Evolutionary conservation across 768 basidiomycete genomes (phyloP).

Genomic region (Leccinellum albellum): DNA sequence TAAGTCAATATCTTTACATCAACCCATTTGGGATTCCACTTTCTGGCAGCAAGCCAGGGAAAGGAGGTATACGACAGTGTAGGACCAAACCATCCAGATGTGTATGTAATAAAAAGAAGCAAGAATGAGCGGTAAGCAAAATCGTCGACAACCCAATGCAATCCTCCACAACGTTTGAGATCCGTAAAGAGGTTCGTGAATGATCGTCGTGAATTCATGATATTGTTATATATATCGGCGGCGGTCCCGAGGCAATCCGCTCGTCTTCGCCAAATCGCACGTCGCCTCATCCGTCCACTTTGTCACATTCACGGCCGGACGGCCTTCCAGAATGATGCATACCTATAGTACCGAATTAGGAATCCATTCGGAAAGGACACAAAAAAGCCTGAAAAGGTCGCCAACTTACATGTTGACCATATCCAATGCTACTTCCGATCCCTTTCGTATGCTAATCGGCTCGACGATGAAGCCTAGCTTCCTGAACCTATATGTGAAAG

Average conservation of each 20-base stretch:
- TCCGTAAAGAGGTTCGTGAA: not conserved
- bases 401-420: slow-evolving; percentile 64
- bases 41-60: not conserved
- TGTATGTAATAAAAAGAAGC: not conserved
- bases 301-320: slow-evolving; percentile 15
- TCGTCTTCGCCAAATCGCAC: not conserved
- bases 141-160: not conserved
- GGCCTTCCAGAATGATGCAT: slow-evolving; percentile 32
- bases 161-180: not conserved
- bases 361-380: not conserved
- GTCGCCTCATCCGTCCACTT: not conserved
- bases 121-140: not conserved
- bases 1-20: not conserved
- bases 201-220: not conserved
- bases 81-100: not conserved
- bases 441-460: slow-evolving; percentile 50
- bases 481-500: slow-evolving; percentile 38
- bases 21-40: not conserved
- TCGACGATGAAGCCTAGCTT: slow-evolving; percentile 51
- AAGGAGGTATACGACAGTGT: not conserved
- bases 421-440: slow-evolving; percentile 50
- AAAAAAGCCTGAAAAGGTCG: not conserved
- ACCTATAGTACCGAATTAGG: slow-evolving; percentile 14
- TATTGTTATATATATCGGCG: not conserved
- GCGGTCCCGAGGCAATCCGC: not conserved